Conservation (phyloP, 176 grass and related monocot genomes). For the Phoenix dactylifera region DNA sequence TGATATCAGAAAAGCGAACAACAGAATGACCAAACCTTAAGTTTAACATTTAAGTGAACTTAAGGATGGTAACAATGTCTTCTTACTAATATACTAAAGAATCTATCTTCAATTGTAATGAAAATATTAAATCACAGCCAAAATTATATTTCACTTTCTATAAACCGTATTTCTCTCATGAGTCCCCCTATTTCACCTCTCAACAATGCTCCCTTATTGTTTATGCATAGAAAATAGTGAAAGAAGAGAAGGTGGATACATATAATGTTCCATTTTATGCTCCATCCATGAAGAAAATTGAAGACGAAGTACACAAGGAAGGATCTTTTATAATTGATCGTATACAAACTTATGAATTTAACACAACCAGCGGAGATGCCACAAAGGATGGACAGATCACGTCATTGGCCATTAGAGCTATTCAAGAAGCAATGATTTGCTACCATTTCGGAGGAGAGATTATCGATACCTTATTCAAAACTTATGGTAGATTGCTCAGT, state of each 20-base stretch:
- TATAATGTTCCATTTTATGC: constrained; percentile 94
- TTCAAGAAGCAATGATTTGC: constrained; percentile 90
- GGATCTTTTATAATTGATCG: constrained; percentile 68
- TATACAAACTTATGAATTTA: constrained; percentile 72
- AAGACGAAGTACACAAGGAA: constrained; percentile 60
- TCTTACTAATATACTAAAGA: too few relatives aligned
- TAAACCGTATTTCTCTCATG: too few relatives aligned
- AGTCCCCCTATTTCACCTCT: too few relatives aligned
- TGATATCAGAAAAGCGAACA: too few relatives aligned
- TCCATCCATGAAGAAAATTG: constrained; percentile 53
- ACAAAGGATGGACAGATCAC: constrained; percentile 61
- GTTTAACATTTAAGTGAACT: too few relatives aligned
- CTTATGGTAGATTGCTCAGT: constrained; percentile 55
- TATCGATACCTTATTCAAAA: constrained; percentile 59
- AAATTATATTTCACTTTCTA: too few relatives aligned
- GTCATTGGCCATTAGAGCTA: constrained; percentile 74
- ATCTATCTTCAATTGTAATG: too few relatives aligned
- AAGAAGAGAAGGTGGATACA: constrained; percentile 72
- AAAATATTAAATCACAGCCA: too few relatives aligned
- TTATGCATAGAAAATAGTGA: constrained; percentile 36
- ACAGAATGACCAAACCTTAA: too few relatives aligned
- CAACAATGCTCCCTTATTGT: background rate
- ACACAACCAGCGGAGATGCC: constrained; percentile 72
- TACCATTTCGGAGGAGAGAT: constrained; percentile 74
- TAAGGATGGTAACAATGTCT: too few relatives aligned